Evolutionary conservation across 768 basidiomycete species (phyloP), one percentile per base, ranked within the genome.

Genomic region (Mycena belliarum): DNA sequence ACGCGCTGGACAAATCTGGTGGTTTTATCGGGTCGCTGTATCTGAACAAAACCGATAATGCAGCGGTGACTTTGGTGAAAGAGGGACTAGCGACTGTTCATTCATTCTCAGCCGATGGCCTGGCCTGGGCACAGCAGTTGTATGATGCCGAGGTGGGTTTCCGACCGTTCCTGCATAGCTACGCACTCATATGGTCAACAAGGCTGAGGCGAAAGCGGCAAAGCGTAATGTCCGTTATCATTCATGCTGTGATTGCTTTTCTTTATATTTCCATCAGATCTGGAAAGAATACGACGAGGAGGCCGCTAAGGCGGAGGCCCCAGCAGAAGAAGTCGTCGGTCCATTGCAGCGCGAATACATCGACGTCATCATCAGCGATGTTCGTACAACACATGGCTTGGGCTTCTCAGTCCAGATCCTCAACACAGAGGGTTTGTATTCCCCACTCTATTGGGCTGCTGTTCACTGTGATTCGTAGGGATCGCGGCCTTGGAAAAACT

Each of bases 21-120:
- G 97, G 97, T 4, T 98, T 96, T 73, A 95, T 98, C 63, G 95
- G 95, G 15, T 74, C 88, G 1, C 78, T 98, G 52, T 95, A 88
- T 71, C 54, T 90, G 64, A 89, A 90, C 72, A 96, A 93, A 69
- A 85, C 80, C 1, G 89, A 92, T 63, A 98, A 97, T 71, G 89
- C 81, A 38, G 97, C 95, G 2, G 77, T 95, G 37, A 73, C 85
- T n/a, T 81, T 99, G 24, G 85, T 88, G 21, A 82, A 82, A 56
- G 95, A 97, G 73, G 96, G 96, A 29, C 76, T 95, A 45, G 97
- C 94, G 2, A 84, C 83, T 6, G 89, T 98, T 3, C 94, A 98
- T 69, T 75, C 86, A 6, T 95, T 90, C 72, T 93, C 95, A 20
- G 92, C 93, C 7, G 94, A 96, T 56, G 73, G 79, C 20, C 76